These are phyloP conservation scores for Nymphaea thermarum DNA, from an alignment of 164 flowering plant genomes.

Conservation along the genomic window DNA sequence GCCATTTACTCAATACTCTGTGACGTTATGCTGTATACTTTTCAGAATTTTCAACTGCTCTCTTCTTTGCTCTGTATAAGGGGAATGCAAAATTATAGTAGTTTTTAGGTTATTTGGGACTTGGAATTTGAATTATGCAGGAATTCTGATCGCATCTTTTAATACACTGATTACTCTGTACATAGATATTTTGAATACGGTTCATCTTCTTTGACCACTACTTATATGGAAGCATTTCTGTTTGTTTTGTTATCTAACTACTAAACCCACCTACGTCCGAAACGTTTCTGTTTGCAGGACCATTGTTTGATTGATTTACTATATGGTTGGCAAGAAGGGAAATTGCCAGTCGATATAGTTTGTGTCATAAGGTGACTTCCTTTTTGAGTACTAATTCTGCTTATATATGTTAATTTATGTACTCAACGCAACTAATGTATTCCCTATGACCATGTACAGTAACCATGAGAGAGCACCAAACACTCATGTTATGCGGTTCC, in stretches of 20 bases:
- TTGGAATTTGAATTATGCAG: background rate
- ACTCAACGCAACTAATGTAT: background rate
- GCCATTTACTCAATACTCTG: too few relatives aligned
- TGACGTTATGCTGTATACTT: background rate
- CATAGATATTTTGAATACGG: background rate
- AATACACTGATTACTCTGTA: too few relatives aligned
- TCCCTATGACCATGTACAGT: conserved; percentile 20
- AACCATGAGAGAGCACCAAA: conserved; percentile 83
- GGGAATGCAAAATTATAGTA: background rate
- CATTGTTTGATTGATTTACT: conserved; percentile 86
- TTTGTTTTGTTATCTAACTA: background rate
- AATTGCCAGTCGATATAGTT: conserved; percentile 70
- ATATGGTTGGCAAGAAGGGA: conserved; percentile 84
- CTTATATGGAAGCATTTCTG: background rate
- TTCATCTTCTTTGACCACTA: background rate
- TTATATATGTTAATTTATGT: background rate
- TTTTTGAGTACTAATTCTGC: background rate
- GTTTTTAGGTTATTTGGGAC: too few relatives aligned
- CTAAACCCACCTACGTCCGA: background rate
- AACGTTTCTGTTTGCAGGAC: conserved; percentile 36
- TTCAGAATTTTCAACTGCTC: background rate
- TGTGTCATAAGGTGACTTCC: conserved; percentile 71
- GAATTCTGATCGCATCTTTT: background rate
- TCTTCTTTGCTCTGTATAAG: background rate
- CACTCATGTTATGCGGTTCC: conserved; percentile 81